phyloP scores from a whole-genome alignment of 768 basidiomycete genomes.

The Roridomyces roridus region DNA sequence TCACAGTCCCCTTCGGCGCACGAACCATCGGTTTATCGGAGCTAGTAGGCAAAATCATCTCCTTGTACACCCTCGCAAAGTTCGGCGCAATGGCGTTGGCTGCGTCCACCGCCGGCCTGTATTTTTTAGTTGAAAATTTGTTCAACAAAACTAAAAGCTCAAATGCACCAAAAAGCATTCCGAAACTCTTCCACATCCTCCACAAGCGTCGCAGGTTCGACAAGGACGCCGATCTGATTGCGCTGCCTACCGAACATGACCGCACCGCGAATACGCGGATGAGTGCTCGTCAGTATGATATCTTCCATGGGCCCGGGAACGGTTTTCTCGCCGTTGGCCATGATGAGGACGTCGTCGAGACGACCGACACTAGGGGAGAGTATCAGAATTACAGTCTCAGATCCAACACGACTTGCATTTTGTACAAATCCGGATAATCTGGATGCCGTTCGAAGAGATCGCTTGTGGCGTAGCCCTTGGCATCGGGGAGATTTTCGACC shows the following conservation, averaged over 20 bases:
- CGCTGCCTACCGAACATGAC: constrained; percentile 22
- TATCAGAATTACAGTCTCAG: not conserved
- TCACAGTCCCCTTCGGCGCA: constrained; percentile 55
- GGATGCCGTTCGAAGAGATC: constrained; percentile 40
- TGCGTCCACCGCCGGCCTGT: constrained; percentile 47
- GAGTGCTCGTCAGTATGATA: constrained; percentile 24
- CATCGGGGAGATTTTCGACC: constrained; percentile 38
- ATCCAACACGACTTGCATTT: constrained; percentile 27
- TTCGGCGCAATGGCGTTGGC: constrained; percentile 50
- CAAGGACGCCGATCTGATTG: constrained; percentile 28
- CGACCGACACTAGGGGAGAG: constrained; percentile 33
- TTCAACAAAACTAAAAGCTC: too few relatives aligned
- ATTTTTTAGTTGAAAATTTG: not conserved
- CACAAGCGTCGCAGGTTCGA: constrained; percentile 23
- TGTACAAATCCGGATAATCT: constrained; percentile 35
- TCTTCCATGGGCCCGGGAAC: constrained; percentile 35
- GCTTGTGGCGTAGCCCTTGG: constrained; percentile 34
- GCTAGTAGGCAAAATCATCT: constrained; percentile 53
- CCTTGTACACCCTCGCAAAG: constrained; percentile 54
- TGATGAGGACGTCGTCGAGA: constrained; percentile 34
- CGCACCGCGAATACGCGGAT: constrained; percentile 6
- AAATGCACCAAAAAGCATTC: constrained; percentile 44
- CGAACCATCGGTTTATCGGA: constrained; percentile 47
- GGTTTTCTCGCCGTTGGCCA: constrained; percentile 36
- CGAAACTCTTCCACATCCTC: constrained; percentile 25